Evolutionary conservation across 495 filamentous ascomycete species (phyloP).

Genomic region (Penicillium subrubescens): DNA sequence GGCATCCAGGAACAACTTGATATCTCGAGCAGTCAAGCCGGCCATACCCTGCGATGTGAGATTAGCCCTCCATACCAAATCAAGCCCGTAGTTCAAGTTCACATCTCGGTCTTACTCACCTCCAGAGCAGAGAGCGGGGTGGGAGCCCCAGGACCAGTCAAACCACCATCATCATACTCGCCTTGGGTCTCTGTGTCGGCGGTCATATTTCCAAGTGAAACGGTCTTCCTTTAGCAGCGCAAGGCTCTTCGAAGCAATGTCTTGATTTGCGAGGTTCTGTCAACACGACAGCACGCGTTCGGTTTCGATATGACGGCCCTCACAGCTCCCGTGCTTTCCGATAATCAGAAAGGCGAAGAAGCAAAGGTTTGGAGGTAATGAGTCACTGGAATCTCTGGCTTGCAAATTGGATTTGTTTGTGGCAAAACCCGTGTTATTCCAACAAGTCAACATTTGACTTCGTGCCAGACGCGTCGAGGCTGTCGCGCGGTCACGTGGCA

Average conservation of each 20-base stretch:
- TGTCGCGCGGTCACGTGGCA: constrained; percentile 49
- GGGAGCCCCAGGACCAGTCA: constrained; percentile 86
- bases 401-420: constrained; percentile 18
- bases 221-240: not conserved
- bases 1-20: constrained; percentile 87
- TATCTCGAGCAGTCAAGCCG: constrained; percentile 89
- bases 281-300: constrained; percentile 16
- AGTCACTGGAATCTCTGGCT: constrained; percentile 4
- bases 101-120: constrained; percentile 50
- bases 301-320: too few relatives aligned
- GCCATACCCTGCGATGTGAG: constrained; percentile 60
- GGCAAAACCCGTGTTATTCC: constrained; percentile 24
- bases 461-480: constrained; percentile 38
- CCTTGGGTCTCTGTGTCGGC: constrained; percentile 60
- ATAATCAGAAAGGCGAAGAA: not conserved
- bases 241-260: not conserved
- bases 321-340: not conserved
- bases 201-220: constrained; percentile 47
- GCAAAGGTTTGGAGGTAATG: not conserved
- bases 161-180: constrained; percentile 62
- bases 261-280: not conserved
- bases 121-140: constrained; percentile 90
- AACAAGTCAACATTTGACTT: constrained; percentile 20
- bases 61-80: not conserved
- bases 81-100: not conserved